Conservation (phyloP, 306 rosid species). For the Cucumis melo region DNA sequence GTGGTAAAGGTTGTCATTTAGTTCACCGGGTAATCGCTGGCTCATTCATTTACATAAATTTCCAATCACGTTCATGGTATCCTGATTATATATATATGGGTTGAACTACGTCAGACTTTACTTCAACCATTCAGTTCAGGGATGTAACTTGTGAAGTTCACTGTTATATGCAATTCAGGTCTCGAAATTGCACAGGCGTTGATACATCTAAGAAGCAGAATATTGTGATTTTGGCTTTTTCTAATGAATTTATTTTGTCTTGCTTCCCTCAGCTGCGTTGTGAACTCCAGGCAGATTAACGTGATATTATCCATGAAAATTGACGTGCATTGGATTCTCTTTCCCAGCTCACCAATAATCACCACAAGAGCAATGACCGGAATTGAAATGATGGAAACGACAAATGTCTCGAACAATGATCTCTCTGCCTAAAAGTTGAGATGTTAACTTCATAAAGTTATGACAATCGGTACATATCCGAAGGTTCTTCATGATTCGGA, state of each 20-base stretch:
- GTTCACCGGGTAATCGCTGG: not conserved
- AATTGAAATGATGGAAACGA: constrained; percentile 58
- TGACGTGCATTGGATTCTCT: not conserved
- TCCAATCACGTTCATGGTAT: not conserved
- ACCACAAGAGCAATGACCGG: constrained; percentile 59
- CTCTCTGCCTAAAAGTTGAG: constrained; percentile 55
- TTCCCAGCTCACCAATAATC: constrained; percentile 49
- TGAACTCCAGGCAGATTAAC: not conserved
- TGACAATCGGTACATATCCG: constrained; percentile 57
- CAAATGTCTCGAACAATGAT: constrained; percentile 55
- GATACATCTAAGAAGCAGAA: not conserved
- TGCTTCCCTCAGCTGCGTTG: not conserved
- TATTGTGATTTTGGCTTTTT: not conserved
- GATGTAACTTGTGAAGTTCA: not conserved
- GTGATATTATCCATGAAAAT: not conserved
- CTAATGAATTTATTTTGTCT: not conserved
- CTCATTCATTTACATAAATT: not conserved
- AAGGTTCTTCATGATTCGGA: constrained; percentile 62
- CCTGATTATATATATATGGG: not conserved
- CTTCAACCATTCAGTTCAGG: not conserved
- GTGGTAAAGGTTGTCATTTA: not conserved
- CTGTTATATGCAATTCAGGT: not conserved
- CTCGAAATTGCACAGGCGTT: not conserved
- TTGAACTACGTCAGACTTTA: not conserved
- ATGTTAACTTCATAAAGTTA: constrained; percentile 50